Evolutionary conservation across 768 basidiomycete species (phyloP).

Genomic region (Rhodotorula taiwanensis): DNA sequence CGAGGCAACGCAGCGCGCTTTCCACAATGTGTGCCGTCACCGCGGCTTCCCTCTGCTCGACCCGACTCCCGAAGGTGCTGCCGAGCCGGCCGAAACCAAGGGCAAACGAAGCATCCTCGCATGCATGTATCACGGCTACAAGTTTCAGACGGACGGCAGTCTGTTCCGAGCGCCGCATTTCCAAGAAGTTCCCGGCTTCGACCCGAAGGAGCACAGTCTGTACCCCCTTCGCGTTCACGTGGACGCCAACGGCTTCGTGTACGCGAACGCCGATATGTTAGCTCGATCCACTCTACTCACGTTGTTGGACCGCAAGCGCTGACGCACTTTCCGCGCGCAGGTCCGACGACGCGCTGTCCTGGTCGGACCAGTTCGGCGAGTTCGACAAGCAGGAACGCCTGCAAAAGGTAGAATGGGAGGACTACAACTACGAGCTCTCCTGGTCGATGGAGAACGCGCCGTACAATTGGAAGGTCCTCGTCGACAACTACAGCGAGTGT

Average conservation of each 20-base stretch:
- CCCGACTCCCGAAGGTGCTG: neutral
- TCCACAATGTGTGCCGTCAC: slow-evolving; percentile 1
- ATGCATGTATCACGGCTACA: neutral
- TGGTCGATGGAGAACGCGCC: neutral
- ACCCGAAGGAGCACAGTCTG: neutral
- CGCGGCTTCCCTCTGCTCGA: neutral
- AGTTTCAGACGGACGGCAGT: too few species aligned
- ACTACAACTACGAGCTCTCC: neutral
- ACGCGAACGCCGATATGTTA: slow-evolving; percentile 1
- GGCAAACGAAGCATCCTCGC: slow-evolving; percentile 1
- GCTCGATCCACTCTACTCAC: too few species aligned
- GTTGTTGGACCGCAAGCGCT: too few species aligned
- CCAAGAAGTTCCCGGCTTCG: neutral
- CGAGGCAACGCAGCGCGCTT: slow-evolving; percentile 1
- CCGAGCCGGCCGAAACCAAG: neutral
- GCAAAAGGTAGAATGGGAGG: neutral
- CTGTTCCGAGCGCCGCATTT: neutral
- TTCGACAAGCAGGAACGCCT: slow-evolving; percentile 4
- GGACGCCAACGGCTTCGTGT: slow-evolving; percentile 6
- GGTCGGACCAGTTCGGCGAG: slow-evolving; percentile 2
- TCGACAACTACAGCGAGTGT: neutral
- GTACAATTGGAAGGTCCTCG: slow-evolving; percentile 2
- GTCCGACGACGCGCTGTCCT: neutral
- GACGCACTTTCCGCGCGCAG: too few species aligned
- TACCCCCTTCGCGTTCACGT: neutral